These are phyloP conservation scores for Colletotrichum tamarilloi DNA, from an alignment of 2,329 filamentous ascomycete species.

Conservation along the genomic window DNA sequence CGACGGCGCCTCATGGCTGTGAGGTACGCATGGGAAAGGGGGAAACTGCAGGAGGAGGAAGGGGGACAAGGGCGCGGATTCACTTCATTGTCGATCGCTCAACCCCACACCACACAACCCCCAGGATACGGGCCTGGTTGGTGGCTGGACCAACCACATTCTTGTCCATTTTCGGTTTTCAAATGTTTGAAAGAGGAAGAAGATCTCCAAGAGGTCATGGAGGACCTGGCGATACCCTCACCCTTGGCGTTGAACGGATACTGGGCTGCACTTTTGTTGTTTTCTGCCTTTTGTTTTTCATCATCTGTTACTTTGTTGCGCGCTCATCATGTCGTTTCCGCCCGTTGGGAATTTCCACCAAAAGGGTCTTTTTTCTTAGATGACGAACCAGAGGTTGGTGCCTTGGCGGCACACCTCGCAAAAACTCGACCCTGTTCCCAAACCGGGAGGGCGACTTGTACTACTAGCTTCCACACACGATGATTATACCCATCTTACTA, in stretches of 20 bases:
- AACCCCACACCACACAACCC: slow-evolving; percentile 14
- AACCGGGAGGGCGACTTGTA: slow-evolving; percentile 22
- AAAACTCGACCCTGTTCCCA: background rate
- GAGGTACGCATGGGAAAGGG: background rate
- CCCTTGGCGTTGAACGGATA: slow-evolving; percentile 33
- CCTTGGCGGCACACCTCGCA: background rate
- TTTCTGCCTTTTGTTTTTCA: background rate
- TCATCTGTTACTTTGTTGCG: slow-evolving; percentile 11
- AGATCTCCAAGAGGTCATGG: slow-evolving; percentile 30
- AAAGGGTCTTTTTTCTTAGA: background rate
- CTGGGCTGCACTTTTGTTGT: slow-evolving; percentile 4
- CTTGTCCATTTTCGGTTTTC: slow-evolving; percentile 11
- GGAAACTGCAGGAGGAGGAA: background rate
- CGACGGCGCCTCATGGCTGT: background rate
- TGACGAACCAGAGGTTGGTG: slow-evolving; percentile 14
- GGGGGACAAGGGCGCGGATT: background rate
- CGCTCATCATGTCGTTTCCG: slow-evolving; percentile 12
- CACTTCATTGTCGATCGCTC: slow-evolving; percentile 21
- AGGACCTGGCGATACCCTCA: slow-evolving; percentile 38
- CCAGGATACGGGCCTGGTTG: slow-evolving; percentile 13
- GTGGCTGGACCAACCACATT: slow-evolving; percentile 20
- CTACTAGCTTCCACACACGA: slow-evolving; percentile 30
- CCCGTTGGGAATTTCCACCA: slow-evolving; percentile 4
- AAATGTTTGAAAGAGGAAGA: slow-evolving; percentile 23
- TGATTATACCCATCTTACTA: slow-evolving; percentile 35